Percentiles rank a stretch among this genome's conserved stretches.
phyloP scores from a whole-genome alignment of 208 protist genomes.

The Acanthamoeba healyi region DNA sequence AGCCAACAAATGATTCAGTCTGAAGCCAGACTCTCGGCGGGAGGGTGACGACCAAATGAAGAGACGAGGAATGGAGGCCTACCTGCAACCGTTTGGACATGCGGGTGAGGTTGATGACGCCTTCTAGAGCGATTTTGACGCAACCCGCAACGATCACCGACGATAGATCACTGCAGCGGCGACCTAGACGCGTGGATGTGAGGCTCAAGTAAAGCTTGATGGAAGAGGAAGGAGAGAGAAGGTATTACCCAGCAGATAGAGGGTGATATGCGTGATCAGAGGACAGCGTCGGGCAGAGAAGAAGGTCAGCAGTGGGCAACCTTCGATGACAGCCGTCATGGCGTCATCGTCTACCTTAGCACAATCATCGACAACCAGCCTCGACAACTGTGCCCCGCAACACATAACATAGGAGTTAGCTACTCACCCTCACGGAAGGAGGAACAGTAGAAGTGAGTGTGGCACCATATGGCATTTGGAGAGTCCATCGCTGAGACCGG shows the following conservation, averaged over 20 bases:
- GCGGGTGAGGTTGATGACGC: slow-evolving; percentile 31
- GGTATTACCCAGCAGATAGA: slow-evolving; percentile 12
- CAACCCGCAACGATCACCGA: neutral
- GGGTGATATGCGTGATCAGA: neutral
- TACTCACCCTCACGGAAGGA: neutral
- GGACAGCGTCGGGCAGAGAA: slow-evolving; percentile 4
- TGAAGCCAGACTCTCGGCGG: too few relatives aligned
- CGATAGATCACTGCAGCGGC: slow-evolving; percentile 22
- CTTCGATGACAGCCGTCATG: slow-evolving; percentile 20
- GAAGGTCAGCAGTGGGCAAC: neutral
- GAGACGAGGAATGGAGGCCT: neutral
- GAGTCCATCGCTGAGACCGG: neutral
- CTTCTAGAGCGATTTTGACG: neutral
- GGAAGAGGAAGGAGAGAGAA: neutral
- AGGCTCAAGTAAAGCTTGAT: neutral
- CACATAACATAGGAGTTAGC: too few relatives aligned
- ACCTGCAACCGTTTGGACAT: slow-evolving; percentile 41
- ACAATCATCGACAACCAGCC: neutral
- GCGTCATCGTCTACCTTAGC: neutral
- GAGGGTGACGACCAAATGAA: too few relatives aligned
- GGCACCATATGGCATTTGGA: neutral
- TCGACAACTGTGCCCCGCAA: neutral
- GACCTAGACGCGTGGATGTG: neutral
- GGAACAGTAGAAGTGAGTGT: neutral
- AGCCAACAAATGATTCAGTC: neutral